Evolutionary conservation across 2,329 filamentous ascomycete species (phyloP).

Genomic region (Exophiala sp.): DNA sequence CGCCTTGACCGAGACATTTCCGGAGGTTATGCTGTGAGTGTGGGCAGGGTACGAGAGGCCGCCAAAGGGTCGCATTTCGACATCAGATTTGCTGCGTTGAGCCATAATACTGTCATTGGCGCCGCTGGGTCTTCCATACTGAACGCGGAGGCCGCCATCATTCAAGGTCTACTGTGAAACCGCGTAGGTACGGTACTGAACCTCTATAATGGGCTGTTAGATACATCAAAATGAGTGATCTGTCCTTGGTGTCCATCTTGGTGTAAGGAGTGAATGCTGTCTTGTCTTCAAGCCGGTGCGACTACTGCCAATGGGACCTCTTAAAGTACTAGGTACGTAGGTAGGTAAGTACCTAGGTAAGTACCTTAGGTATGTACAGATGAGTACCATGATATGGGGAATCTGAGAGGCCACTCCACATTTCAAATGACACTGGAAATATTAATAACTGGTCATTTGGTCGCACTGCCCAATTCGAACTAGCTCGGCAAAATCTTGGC

Average conservation of each 20-base stretch:
- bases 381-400: neutral
- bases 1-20: constrained; percentile 80
- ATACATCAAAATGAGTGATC: too few relatives aligned
- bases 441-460: neutral
- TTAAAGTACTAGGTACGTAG: too few relatives aligned
- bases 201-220: too few relatives aligned
- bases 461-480: neutral
- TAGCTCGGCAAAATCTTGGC: constrained; percentile 9
- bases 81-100: constrained; percentile 88
- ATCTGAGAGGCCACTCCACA: neutral
- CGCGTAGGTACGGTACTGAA: too few relatives aligned
- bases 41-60: constrained; percentile 79
- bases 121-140: constrained; percentile 93
- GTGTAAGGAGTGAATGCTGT: too few relatives aligned
- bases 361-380: too few relatives aligned
- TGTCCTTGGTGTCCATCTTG: too few relatives aligned
- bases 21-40: constrained; percentile 82
- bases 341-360: too few relatives aligned
- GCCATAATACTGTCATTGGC: constrained; percentile 87
- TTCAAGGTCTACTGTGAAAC: constrained; percentile 72
- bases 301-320: too few relatives aligned
- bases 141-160: constrained; percentile 84
- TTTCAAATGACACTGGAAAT: constrained; percentile 18
- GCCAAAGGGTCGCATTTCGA: constrained; percentile 79
- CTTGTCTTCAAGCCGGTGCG: too few relatives aligned